Percentiles rank a stretch among this genome's conserved stretches.
These are phyloP conservation scores for Tricladium varicosporioides DNA, from an alignment of 2,329 filamentous ascomycete species.

Conservation along the genomic window DNA sequence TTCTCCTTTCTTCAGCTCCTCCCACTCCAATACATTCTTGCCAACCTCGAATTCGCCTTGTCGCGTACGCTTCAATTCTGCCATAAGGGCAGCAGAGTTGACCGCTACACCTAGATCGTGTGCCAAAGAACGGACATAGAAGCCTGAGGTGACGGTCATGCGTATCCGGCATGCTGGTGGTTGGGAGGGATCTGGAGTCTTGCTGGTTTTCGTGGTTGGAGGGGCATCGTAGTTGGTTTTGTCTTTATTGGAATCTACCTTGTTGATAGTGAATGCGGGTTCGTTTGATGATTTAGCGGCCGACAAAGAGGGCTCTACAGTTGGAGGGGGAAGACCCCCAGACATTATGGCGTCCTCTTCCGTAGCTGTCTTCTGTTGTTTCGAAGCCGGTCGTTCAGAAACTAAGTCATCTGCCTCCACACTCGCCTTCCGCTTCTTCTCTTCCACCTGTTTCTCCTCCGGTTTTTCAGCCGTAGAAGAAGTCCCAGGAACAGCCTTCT, in stretches of 20 bases:
- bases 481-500: conserved; percentile 40
- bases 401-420: conserved; percentile 33
- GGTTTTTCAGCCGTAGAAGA: conserved; percentile 36
- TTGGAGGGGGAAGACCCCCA: conserved; percentile 24
- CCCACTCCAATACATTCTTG: conserved; percentile 74
- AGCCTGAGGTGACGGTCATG: conserved; percentile 92
- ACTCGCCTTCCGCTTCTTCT: conserved; percentile 34
- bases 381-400: conserved; percentile 26
- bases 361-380: conserved; percentile 19
- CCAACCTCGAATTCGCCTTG: conserved; percentile 79
- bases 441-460: conserved; percentile 4
- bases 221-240: neutral
- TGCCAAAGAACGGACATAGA: conserved; percentile 92
- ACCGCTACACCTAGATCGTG: conserved; percentile 87
- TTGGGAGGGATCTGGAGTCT: conserved; percentile 32
- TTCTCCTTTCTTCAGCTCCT: conserved; percentile 73
- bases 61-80: conserved; percentile 73
- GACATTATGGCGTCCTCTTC: conserved; percentile 29
- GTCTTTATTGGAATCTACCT: conserved; percentile 1
- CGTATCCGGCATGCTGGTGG: conserved; percentile 78
- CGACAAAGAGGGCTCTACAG: conserved; percentile 18
- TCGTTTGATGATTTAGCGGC: conserved; percentile 4
- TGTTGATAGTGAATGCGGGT: conserved; percentile 18
- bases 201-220: conserved; percentile 16
- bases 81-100: conserved; percentile 81